Percentiles rank a stretch among this genome's conserved stretches.
These are phyloP conservation scores for Tricholoma saponaceum DNA, from an alignment of 768 basidiomycete genomes.

Conservation along the genomic window DNA sequence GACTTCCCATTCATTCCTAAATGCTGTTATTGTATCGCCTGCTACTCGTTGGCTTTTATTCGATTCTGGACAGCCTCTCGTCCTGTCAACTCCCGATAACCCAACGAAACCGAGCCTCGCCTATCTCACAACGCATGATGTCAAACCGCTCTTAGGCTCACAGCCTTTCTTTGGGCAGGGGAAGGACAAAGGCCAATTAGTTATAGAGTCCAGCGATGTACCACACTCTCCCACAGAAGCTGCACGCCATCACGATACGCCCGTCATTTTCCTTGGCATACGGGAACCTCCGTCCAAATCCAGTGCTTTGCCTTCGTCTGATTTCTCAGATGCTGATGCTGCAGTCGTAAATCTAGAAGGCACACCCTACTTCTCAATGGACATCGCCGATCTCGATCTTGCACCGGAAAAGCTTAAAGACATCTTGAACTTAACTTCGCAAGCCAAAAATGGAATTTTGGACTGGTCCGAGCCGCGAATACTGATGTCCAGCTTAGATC, in stretches of 20 bases:
- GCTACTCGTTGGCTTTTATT: conserved; percentile 77
- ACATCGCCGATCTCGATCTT: conserved; percentile 52
- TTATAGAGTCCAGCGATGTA: conserved; percentile 25
- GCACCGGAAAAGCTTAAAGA: conserved; percentile 28
- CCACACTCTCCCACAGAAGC: conserved; percentile 42
- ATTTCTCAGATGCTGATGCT: conserved; percentile 52
- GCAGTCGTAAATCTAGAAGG: conserved; percentile 65
- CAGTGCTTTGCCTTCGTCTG: conserved; percentile 59
- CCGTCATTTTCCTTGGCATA: conserved; percentile 78
- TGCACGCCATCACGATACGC: conserved; percentile 53
- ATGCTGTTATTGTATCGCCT: conserved; percentile 56
- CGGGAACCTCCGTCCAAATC: conserved; percentile 50
- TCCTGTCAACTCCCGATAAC: conserved; percentile 33
- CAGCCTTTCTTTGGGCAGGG: conserved; percentile 73
- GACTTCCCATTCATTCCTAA: conserved; percentile 70
- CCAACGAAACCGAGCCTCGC: conserved; percentile 36
- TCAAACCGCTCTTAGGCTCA: conserved; percentile 62
- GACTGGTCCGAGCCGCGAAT: conserved; percentile 66
- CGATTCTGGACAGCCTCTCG: conserved; percentile 67
- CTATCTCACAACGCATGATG: conserved; percentile 54
- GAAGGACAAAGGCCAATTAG: conserved; percentile 36
- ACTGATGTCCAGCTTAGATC: conserved; percentile 52
- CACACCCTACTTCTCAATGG: conserved; percentile 82
- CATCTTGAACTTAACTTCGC: conserved; percentile 36
- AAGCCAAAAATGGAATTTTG: conserved; percentile 35